A percentile compares a stretch with the other conserved stretches of the same genome.
Evolutionary conservation across 202 grass and related monocot species (phyloP).

Genomic region (Panicum virgatum): DNA sequence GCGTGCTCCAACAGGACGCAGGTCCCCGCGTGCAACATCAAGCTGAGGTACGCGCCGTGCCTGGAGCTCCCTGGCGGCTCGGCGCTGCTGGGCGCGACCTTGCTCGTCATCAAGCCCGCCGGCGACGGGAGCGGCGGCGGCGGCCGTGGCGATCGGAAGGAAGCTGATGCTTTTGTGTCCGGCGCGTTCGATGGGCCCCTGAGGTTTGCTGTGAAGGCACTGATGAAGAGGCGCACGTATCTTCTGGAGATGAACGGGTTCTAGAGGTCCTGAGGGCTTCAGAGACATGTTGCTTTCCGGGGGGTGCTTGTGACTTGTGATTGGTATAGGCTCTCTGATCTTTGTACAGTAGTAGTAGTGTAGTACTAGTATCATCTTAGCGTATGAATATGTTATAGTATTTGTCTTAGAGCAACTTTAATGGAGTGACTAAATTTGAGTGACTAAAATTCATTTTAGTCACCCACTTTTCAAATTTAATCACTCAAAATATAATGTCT

Average conservation of each 20-base stretch:
- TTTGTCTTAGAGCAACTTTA: no score
- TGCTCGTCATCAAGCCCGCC: conserved; percentile 66
- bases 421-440: no score
- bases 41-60: conserved; percentile 73
- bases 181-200: conserved; percentile 68
- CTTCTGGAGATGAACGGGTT: conserved; percentile 93
- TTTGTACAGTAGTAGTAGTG: not conserved
- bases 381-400: not conserved
- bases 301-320: not conserved
- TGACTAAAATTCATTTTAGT: no score
- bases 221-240: conserved; percentile 76
- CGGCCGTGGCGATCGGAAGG: conserved; percentile 46
- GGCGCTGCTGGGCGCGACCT: conserved; percentile 71
- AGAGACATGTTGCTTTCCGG: not conserved
- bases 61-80: conserved; percentile 64
- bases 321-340: not conserved
- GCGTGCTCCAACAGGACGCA: conserved; percentile 75
- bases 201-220: conserved; percentile 52
- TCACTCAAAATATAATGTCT: no score
- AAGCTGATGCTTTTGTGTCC: conserved; percentile 56
- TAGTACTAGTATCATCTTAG: not conserved
- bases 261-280: conserved; percentile 34
- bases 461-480: no score
- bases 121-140: conserved; percentile 26
- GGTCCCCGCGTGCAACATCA: conserved; percentile 85